Percentiles rank a stretch among this genome's conserved stretches.
These are phyloP conservation scores for Rhinocladiella similis DNA, from an alignment of 2,329 filamentous ascomycete genomes.

Conservation along the genomic window DNA sequence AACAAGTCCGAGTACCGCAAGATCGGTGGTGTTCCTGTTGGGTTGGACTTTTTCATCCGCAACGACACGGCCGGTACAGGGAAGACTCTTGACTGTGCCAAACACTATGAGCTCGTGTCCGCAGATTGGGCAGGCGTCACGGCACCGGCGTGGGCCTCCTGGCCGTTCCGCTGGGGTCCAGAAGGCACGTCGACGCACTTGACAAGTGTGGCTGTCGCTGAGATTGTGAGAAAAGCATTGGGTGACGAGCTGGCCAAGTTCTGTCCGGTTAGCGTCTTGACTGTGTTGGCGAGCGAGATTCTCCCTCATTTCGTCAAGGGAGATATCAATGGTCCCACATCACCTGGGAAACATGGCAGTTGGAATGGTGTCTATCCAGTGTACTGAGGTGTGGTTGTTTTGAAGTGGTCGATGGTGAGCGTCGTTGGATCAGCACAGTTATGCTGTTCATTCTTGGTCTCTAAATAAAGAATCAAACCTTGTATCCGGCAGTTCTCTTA, in stretches of 20 bases:
- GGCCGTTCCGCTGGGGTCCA: slow-evolving; percentile 18
- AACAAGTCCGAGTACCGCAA: slow-evolving; percentile 13
- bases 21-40: slow-evolving; percentile 16
- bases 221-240: slow-evolving; percentile 8
- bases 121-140: slow-evolving; percentile 6
- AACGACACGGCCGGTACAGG: slow-evolving; percentile 10
- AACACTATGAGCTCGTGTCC: slow-evolving; percentile 15
- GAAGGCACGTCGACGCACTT: slow-evolving; percentile 16
- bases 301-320: slow-evolving; percentile 18
- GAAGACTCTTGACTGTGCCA: slow-evolving; percentile 12
- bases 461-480: too few relatives aligned
- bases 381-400: slow-evolving; percentile 3
- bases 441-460: too few relatives aligned
- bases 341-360: slow-evolving; percentile 14
- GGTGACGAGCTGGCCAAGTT: slow-evolving; percentile 11
- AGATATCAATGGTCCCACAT: slow-evolving; percentile 15
- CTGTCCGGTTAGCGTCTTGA: slow-evolving; percentile 7
- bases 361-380: slow-evolving; percentile 19
- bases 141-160: slow-evolving; percentile 9
- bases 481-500: too few relatives aligned
- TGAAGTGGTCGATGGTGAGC: too few relatives aligned
- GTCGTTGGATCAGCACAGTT: too few relatives aligned
- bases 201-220: slow-evolving; percentile 1
- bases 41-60: slow-evolving; percentile 16
- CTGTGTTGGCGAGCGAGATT: slow-evolving; percentile 13